Base-by-base conservation (phyloP, 495 filamentous ascomycete genomes). In the Xylaria cubensis region DNA sequence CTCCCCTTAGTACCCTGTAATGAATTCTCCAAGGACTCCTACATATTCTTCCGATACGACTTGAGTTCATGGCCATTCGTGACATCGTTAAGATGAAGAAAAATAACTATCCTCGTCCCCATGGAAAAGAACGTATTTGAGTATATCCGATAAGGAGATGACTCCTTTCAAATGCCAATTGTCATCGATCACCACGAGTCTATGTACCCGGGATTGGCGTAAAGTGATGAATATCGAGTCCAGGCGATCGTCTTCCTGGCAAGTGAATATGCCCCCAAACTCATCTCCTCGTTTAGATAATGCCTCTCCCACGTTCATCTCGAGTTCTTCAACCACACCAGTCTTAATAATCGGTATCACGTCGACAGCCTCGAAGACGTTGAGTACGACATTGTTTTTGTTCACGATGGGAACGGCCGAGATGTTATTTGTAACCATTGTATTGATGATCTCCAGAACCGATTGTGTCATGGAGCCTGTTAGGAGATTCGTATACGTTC, bases 181-280 rank as follows among this genome's bases (percentile, higher is more conserved):
- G 51, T 97, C 93, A 80, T 98, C 94, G 70, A 98, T 93, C 48
- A 99, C 91, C 55, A 98, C 91, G 34, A 99, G 84, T 74, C 96
- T 88, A 81, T 99, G 96, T 32, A 98, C 95, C 42, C 97, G 88
- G 17, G 94, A 97, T 80, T 93, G 95, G 74, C 96, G 93, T 74
- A 99, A 94, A 0, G 97, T 98, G 80, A 97, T 94, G 78, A 98
- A 98, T 74, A 99, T 96, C 34, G 96, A 93, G 78, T 97, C 94
- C 62, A 99, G 85, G 42, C 94, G 91, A 77, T 99, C 96, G 70
- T 97, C 90, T 71, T 96, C 86, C 17, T 92, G 92, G 82, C 96
- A 99, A 3, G 95, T 99, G 82, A 97, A 98, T 71, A 99, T 97
- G 29, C 96, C 96, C 17, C 94, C 89, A 76, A 97, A 98, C 75